phyloP scores from a whole-genome alignment of 164 flowering plant genomes.

The Amborella trichopoda region DNA sequence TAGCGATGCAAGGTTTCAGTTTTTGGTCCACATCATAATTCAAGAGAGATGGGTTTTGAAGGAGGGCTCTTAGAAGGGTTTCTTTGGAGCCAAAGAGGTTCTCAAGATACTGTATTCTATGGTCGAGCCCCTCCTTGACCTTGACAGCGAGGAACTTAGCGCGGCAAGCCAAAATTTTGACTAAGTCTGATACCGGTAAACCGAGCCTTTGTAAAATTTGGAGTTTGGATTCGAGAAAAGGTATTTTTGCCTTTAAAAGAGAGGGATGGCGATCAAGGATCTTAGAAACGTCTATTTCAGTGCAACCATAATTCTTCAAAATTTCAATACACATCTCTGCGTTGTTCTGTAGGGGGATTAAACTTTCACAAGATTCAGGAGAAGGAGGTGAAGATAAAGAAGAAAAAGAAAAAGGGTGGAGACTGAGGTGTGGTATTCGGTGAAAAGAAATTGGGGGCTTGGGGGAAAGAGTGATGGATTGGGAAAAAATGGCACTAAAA shows the following conservation, averaged over 20 bases:
- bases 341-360: too few species aligned
- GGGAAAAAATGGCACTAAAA: too few species aligned
- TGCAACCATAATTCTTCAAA: too few species aligned
- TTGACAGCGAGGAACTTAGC: constrained; percentile 40
- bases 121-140: constrained; percentile 21
- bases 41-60: constrained; percentile 54
- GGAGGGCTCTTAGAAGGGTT: constrained; percentile 27
- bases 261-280: constrained; percentile 32
- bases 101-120: constrained; percentile 28
- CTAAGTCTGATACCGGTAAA: constrained; percentile 32
- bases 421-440: too few species aligned
- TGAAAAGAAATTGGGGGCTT: too few species aligned
- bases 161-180: constrained; percentile 46
- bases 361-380: too few species aligned
- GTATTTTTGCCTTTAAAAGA: constrained; percentile 15
- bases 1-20: constrained; percentile 28
- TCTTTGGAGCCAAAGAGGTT: constrained; percentile 34
- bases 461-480: too few species aligned
- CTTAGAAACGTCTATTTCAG: constrained; percentile 22
- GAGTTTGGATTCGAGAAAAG: constrained; percentile 27
- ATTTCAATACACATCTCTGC: too few species aligned
- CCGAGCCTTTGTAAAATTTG: constrained; percentile 25
- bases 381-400: too few species aligned
- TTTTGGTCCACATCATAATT: constrained; percentile 26
- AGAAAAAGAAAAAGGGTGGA: too few species aligned